phyloP scores from a whole-genome alignment of 2,329 filamentous ascomycete species.

The Cytospora chrysosperma region DNA sequence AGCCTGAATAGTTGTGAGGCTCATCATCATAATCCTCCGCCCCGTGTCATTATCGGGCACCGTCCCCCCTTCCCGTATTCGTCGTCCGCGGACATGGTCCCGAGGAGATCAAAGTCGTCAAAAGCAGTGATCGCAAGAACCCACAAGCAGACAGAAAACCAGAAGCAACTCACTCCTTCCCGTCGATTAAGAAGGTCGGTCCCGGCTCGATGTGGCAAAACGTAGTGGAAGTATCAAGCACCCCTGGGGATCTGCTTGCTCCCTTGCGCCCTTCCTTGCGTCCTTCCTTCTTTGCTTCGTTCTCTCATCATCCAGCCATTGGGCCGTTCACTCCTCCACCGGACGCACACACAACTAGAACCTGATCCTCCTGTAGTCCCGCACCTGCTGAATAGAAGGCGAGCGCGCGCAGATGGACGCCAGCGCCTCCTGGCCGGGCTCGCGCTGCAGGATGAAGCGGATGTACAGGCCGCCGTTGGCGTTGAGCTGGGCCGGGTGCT shows the following conservation, averaged over 20 bases:
- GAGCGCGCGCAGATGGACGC: slow-evolving; percentile 16
- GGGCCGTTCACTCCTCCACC: background rate
- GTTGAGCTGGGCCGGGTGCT: slow-evolving; percentile 19
- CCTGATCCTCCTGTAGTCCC: slow-evolving; percentile 22
- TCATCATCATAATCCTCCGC: background rate
- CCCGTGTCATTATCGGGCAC: background rate
- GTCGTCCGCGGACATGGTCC: background rate
- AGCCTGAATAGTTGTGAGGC: background rate
- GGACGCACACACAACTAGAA: no score
- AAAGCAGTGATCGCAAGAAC: background rate
- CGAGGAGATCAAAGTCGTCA: background rate
- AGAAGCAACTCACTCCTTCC: background rate
- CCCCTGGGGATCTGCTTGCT: no score
- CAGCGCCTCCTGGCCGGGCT: slow-evolving; percentile 25
- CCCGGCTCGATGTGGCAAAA: no score
- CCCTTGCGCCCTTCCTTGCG: no score
- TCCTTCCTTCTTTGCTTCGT: no score
- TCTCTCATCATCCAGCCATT: background rate
- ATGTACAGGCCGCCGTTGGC: slow-evolving; percentile 27
- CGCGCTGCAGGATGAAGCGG: slow-evolving; percentile 28
- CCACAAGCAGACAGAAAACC: background rate
- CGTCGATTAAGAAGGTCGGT: no score
- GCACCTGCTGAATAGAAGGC: slow-evolving; percentile 23
- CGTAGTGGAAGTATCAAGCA: no score
- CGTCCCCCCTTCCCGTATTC: background rate